Evolutionary conservation across 148 eudicot species (phyloP), one percentile per base, ranked within the genome.

Genomic region (Salicornia ramosissima): DNA sequence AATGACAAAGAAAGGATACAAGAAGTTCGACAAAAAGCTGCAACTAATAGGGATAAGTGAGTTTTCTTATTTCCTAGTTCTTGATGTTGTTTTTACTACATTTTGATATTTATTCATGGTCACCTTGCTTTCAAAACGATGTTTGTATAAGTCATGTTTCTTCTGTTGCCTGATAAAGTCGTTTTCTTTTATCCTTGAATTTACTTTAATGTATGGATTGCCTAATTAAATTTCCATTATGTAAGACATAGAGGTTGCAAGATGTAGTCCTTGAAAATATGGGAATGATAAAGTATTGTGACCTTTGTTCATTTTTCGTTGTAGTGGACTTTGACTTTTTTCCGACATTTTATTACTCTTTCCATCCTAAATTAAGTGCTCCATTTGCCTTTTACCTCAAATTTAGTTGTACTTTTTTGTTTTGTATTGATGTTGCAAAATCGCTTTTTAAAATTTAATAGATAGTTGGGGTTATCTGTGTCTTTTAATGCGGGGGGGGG

Each of bases 21-120:
- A 81, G 99, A 94, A 87, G 97, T 77, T 63, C 82, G 97, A 49
- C 87, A 91, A 79, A 94, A 94, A 81, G 99, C 99, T 78, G 96
- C 96, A 47, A 81, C 85, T 72, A 94, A 90, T 69, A 84, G 86
- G 81, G 99, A 94, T 74, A 94, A 94, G 99, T 94, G 74, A 88
- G 96, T 82, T 40, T 24, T 21, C 13, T 59, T 50, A 34, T 42
- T n/a, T 28, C 25, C 25, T 19, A 15, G 19, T 24, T 63, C 7
- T n/a, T 12, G 1, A 74, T 34, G 51, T 67, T 36, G 51, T 26
- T 45, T 5, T 42, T 36, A 52, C 3, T 59, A 66, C 43, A 43
- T 36, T 15, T 56, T 7, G 16, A 62, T 63, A 1, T 62, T 51
- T 0, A 26, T 51, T 22, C 6, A 14, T 25, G 26, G 36, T 36